Conservation (phyloP, 1,139 yeast species). For the Taphrina flavorubra region DNA sequence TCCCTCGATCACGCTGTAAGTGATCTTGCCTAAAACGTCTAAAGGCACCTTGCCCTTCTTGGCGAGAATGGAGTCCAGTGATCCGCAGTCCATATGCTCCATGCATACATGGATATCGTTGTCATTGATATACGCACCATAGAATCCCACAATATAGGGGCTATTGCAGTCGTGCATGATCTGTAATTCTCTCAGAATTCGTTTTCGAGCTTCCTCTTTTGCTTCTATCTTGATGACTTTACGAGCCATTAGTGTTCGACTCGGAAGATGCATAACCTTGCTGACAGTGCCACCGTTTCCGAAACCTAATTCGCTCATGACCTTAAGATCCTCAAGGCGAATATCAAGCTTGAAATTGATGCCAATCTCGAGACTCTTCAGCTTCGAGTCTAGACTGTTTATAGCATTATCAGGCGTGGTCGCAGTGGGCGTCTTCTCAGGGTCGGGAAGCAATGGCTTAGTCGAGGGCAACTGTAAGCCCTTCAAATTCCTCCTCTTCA, state of each 20-base stretch:
- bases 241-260: constrained; percentile 87
- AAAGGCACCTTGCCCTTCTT: constrained; percentile 64
- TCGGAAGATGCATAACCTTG: constrained; percentile 85
- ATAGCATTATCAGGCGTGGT: constrained; percentile 45
- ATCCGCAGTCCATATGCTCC: constrained; percentile 98
- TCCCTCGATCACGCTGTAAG: constrained; percentile 80
- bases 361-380: constrained; percentile 56
- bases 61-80: constrained; percentile 78
- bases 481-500: constrained; percentile 76
- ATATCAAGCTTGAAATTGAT: constrained; percentile 61
- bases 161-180: constrained; percentile 86
- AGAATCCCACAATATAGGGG: constrained; percentile 83
- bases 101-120: constrained; percentile 93
- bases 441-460: constrained; percentile 48
- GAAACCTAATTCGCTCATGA: constrained; percentile 77
- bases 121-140: constrained; percentile 79
- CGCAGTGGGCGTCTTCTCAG: constrained; percentile 44
- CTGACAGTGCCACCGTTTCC: constrained; percentile 95
- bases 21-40: constrained; percentile 71
- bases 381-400: constrained; percentile 48
- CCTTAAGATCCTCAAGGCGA: constrained; percentile 70
- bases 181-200: constrained; percentile 82
- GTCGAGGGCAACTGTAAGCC: constrained; percentile 62
- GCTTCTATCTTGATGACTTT: constrained; percentile 85
- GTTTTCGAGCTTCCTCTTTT: constrained; percentile 78